Base-by-base conservation (phyloP, 345 rosid species). In the Salix dunnii region DNA sequence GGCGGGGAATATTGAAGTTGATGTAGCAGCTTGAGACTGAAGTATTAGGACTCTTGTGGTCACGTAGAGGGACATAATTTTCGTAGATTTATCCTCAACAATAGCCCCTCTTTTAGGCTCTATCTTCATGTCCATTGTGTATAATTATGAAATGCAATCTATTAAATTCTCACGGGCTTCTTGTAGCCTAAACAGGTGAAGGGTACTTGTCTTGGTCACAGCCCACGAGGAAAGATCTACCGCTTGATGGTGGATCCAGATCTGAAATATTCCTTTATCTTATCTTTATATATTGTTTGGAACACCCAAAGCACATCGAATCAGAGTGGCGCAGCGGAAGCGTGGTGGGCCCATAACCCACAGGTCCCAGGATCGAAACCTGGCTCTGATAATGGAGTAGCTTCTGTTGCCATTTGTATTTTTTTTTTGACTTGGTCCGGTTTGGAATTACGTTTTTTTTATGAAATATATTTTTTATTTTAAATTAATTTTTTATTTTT, bases 341-440 rank as follows among this genome's bases (percentile, higher is more conserved):
- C 79, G 82, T 82, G 79, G 85, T 74, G 82, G 85, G 85, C 79
- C 92, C 88, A 88, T 90, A 90, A 88, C 89, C 91, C 91, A 91
- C 88, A 89, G 90, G 88, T 81, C 81, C 78, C 77, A 73, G 84
- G 84, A 77, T 81, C 80, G 78, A 77, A 77, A 71, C 80, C 75
- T 77, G 75, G 80, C 80, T 77, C 75, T 77, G 71, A 77, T 77
- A 71, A 4, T 4, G 3, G 49, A 46, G 49, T 13, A 46, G 49
- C 49, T 46, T 46, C 49, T 46, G 1, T 4, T 16, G 17, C 49
- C 49, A 46, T 0, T 0, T 1, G 2, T 46, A 5, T 14, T 46
- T 46, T 14, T 46, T 46, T 11, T 46, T 13, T 46, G 16, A 12
- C 49, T 14, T 46, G 36, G 6, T 6, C 35, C 1, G 30, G 30